Evolutionary conservation across 768 basidiomycete species (phyloP), one percentile per base, ranked within the genome.

Genomic region (Mycena rosella): DNA sequence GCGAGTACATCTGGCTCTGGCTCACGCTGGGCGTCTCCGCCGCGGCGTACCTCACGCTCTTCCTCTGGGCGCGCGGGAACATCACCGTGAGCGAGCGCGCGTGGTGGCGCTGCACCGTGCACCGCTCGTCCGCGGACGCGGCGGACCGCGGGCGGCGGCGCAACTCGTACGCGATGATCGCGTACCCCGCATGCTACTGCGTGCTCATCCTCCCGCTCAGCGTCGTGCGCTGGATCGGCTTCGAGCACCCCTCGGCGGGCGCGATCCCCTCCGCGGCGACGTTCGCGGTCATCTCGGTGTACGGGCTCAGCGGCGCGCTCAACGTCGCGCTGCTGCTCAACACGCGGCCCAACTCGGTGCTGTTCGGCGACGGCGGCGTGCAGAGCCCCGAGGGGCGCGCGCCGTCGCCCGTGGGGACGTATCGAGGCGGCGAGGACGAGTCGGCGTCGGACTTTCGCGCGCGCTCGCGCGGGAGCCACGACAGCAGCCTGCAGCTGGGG

Each of bases 1-100:
- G 81, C 2, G 83, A 84, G 71, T 85, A 85, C 59, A 29, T 83
- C 20, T 85, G 85, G 85, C 75, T 85, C 44, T 84, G 85, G 85
- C 48, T 81, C 38, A 77, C 83, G 7, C 74, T 84, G 9, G 68
- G 72, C 32, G 63, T 79, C 47, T 82, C 82, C 8, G 58, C 76
- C 24, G 20, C 79, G 4, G 61, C 77, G 2, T 85, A 84, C 63
- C 68, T 79, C 58, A 76, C 78, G 0, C 75, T 83, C 18, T 83
- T 77, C 70, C 74, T 83, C 63, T 79, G 80, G 76, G 75, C 75
- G 17, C 72, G 76, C 18, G 80, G 81, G 6, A 79, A 79, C 69
- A 73, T 83, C 58, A 70, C 69, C 22, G 70, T 78, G n/a, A 70
- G 77, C 60, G 70, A 74, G 15, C 51, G 71, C 5, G 65, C 63